Conservation (phyloP, 331 rosid genomes). For the Quercus lobata region DNA sequence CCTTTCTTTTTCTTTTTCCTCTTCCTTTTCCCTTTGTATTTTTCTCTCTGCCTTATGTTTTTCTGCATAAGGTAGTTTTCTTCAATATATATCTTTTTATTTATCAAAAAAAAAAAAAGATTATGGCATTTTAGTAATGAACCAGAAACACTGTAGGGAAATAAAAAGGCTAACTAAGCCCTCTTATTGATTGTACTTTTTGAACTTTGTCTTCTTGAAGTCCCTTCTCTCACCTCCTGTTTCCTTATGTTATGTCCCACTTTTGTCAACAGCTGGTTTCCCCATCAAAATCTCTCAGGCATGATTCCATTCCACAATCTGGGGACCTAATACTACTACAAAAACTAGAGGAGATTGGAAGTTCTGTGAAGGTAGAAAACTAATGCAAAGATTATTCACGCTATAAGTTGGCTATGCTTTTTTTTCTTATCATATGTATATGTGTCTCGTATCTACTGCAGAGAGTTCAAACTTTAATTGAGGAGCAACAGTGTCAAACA, state of each 20-base stretch:
- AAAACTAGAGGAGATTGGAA: conserved; percentile 91
- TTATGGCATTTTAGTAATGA: neutral
- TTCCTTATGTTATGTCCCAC: neutral
- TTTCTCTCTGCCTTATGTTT: too few species aligned
- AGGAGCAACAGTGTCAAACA: conserved; percentile 54
- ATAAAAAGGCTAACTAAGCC: neutral
- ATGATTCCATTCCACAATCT: conserved; percentile 39
- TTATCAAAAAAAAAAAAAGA: neutral
- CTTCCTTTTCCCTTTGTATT: too few species aligned
- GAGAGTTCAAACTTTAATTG: conserved; percentile 75
- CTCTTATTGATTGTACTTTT: conserved; percentile 4
- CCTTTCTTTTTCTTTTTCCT: too few species aligned
- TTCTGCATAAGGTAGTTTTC: too few species aligned
- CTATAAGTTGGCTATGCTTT: neutral
- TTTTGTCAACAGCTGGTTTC: conserved; percentile 39
- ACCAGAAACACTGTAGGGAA: neutral
- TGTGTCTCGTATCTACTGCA: conserved; percentile 33
- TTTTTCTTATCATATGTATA: conserved; percentile 22
- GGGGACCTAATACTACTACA: conserved; percentile 66
- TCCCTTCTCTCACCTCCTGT: neutral
- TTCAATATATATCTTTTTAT: too few species aligned
- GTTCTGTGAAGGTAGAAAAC: conserved; percentile 70
- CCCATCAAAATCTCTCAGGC: conserved; percentile 58
- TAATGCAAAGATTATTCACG: neutral
- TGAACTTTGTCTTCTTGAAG: neutral